These are phyloP conservation scores for Talaromyces thailandensis DNA, from an alignment of 495 filamentous ascomycete genomes.

Conservation along the genomic window DNA sequence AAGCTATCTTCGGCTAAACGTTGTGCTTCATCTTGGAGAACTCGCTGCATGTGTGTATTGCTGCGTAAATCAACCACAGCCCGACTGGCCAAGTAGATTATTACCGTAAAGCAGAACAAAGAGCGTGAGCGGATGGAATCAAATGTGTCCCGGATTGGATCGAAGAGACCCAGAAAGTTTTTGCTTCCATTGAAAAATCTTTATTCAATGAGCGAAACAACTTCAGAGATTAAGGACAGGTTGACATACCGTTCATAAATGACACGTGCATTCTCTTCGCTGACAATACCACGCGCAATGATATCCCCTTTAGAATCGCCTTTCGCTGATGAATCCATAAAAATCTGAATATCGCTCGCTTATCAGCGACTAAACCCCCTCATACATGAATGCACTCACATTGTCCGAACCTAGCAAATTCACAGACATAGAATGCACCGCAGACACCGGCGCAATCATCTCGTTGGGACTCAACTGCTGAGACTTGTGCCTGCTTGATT, in stretches of 20 bases:
- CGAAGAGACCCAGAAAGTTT: constrained; percentile 31
- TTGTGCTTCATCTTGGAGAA: constrained; percentile 35
- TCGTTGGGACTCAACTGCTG: constrained; percentile 34
- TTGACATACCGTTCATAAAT: constrained; percentile 33
- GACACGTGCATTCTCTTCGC: constrained; percentile 27
- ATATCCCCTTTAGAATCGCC: constrained; percentile 27
- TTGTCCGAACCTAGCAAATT: constrained; percentile 28
- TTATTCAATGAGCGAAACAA: background rate
- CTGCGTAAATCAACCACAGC: constrained; percentile 27
- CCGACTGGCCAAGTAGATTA: constrained; percentile 33
- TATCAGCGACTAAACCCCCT: background rate
- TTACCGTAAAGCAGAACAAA: constrained; percentile 35
- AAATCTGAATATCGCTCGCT: constrained; percentile 15
- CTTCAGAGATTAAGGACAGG: background rate
- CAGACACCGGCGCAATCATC: constrained; percentile 33
- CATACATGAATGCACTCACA: constrained; percentile 12
- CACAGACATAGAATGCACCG: constrained; percentile 34
- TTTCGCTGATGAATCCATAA: constrained; percentile 26
- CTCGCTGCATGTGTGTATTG: constrained; percentile 33
- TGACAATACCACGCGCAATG: constrained; percentile 30
- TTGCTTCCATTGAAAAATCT: constrained; percentile 33
- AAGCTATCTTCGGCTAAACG: constrained; percentile 35
- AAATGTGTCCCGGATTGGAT: constrained; percentile 36
- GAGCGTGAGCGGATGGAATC: constrained; percentile 35
- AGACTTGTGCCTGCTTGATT: constrained; percentile 23